phyloP scores from a whole-genome alignment of 2,329 filamentous ascomycete genomes.

The Cladosporium oxysporum region DNA sequence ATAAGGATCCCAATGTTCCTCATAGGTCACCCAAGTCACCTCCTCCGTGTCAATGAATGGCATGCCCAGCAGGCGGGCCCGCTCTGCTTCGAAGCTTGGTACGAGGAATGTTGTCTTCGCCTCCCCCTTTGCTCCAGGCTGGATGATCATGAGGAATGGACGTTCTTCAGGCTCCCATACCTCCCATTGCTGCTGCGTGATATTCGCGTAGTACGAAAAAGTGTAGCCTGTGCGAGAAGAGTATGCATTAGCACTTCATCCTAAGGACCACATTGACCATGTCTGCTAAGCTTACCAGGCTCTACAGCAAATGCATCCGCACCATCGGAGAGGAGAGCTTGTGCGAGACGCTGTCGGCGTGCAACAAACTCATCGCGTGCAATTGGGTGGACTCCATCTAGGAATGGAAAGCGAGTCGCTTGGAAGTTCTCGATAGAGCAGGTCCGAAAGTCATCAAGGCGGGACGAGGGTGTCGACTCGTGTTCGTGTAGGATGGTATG shows the following conservation, averaged over 20 bases:
- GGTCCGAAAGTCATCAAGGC: slow-evolving; percentile 37
- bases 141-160: slow-evolving; percentile 63
- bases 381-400: slow-evolving; percentile 53
- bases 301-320: slow-evolving; percentile 63
- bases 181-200: slow-evolving; percentile 64
- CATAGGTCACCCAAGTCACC: slow-evolving; percentile 55
- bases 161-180: slow-evolving; percentile 66
- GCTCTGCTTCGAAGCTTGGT: slow-evolving; percentile 62
- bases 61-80: slow-evolving; percentile 61
- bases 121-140: slow-evolving; percentile 51
- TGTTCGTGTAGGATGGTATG: not conserved
- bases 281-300: slow-evolving; percentile 43
- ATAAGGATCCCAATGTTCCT: slow-evolving; percentile 68
- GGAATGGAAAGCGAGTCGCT: slow-evolving; percentile 50
- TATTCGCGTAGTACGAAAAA: slow-evolving; percentile 65
- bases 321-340: slow-evolving; percentile 53
- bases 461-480: not conserved
- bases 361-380: slow-evolving; percentile 54
- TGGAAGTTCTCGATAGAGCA: slow-evolving; percentile 58
- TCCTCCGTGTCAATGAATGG: slow-evolving; percentile 54
- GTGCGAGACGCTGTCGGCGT: slow-evolving; percentile 58
- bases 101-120: slow-evolving; percentile 61
- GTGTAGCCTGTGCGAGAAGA: slow-evolving; percentile 50
- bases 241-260: not conserved
- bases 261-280: not conserved